These are phyloP conservation scores for Lycium ferocissimum DNA, from an alignment of 257 asterid species.

Conservation along the genomic window DNA sequence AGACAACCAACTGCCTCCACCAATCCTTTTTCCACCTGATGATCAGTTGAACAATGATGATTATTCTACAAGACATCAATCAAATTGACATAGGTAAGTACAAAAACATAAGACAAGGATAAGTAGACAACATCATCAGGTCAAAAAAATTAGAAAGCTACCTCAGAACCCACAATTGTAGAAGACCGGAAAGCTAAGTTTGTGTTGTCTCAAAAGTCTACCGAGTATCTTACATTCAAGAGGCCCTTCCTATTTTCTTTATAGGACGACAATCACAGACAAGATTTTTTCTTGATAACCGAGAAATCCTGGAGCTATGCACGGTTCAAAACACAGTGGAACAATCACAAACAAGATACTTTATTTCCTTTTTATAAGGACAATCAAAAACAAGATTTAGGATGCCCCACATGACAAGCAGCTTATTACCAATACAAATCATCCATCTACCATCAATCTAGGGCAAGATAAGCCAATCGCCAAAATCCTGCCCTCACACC, in stretches of 20 bases:
- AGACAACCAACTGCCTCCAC: slow-evolving; percentile 44
- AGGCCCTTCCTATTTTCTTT: slow-evolving; percentile 17
- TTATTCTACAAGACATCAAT: neutral
- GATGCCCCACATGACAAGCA: slow-evolving; percentile 15
- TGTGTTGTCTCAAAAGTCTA: neutral
- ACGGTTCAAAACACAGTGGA: neutral
- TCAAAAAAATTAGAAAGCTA: neutral
- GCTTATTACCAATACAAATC: neutral
- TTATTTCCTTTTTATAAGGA: neutral
- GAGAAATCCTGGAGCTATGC: neutral
- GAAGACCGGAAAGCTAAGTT: neutral
- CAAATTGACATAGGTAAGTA: neutral
- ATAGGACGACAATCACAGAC: neutral
- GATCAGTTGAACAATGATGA: slow-evolving; percentile 3
- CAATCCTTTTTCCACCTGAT: slow-evolving; percentile 37
- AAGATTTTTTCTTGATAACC: neutral
- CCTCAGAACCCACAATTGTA: slow-evolving; percentile 2
- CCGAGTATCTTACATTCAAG: neutral
- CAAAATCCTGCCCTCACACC: neutral
- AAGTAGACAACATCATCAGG: slow-evolving; percentile 26
- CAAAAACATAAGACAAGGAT: neutral
- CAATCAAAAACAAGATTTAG: neutral
- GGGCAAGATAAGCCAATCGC: neutral
- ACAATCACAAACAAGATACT: neutral
- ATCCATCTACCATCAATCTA: neutral